Evolutionary conservation across 208 protist species (phyloP), one percentile per base, ranked within the genome.

Genomic region (Acanthamoeba triangularis): DNA sequence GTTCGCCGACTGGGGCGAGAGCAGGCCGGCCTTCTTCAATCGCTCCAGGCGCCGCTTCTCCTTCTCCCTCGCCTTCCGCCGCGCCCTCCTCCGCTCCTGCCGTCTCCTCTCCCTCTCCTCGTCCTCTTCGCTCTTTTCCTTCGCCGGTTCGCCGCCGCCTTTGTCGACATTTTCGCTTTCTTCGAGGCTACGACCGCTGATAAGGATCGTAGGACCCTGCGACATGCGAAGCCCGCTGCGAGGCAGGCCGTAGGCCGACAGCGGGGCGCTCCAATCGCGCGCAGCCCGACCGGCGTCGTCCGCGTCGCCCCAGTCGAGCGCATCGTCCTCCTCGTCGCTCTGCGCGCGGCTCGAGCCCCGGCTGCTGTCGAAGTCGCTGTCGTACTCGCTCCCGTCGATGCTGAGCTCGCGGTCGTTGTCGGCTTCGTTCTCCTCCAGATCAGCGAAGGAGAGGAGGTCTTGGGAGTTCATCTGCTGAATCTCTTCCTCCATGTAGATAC

Each of bases 71-170:
- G 14, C 13, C 67, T 76, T 76, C 20, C 67, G 33, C 20, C 33
- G 67, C 67, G 28, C 67, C 30, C 67, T 30, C 67, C 67, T 76
- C 67, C 67, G 67, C 67, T 76, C 30, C 67, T 76, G 67, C 67
- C 67, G 67, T 8, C 16, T 16, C 67, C 30, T 76, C 67, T 76
- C 30, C 28, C 3, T 76, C 28, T 76, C 30, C 28, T 76, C 28
- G 30, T 76, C 28, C 30, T 76, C 33, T 28, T 76, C 30, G 67
- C 14, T 76, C 67, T 76, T 16, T 28, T 14, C 14, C 67, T 76
- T 37, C 67, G 14, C 67, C 33, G 20, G 6, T 28, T 76, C 33
- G 67, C 10, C 33, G 67, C 10, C 10, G 30, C 18, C 67, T 16
- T 30, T 33, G 33, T 18, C 67, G 28, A 13, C 25, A 33, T 76